Base-by-base conservation (phyloP, 176 grass and related monocot genomes). In the Hordeum marinum region DNA sequence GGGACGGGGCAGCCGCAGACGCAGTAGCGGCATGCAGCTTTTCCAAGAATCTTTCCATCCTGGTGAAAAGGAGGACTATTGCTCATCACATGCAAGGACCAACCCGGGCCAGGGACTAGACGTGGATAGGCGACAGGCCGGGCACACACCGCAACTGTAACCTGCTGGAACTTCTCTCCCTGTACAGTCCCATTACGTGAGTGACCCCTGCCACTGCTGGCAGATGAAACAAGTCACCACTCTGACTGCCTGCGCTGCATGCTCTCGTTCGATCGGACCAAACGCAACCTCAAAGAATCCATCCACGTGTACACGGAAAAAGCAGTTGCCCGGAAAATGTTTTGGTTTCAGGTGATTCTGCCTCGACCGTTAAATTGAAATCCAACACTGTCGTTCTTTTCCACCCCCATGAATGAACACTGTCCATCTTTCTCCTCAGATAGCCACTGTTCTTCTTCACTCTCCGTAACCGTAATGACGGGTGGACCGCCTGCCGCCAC, bases 21-120 rank as follows among this genome's bases (percentile, higher is more conserved):
- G 72, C 61, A 61, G 71, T 32, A 52, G 12, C 8, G 65, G 41
- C 83, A 86, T 61, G 48, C 61, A 39, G 80, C 83, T 80, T 75
- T 35, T 46, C 87, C 32, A 26, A 86, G 78, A 86, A 90, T 86
- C 78, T 78, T 86, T 82, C 70, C 78, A 82, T 86, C 78, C 63
- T 72, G 57, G 79, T 82, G 88, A 86, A 82, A 90, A 43, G 18
- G 52, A 26, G 8, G 4, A 55, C 23, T 70, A 39, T 75, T 29
- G 82, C 77, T 81, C 73, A 76, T 70, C 77, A 70, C 78, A 85
- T 63, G 41, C 18, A 63, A 77, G 43, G 50, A 60, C 21, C 35
- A 63, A 57, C 0, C 52, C 52, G 71, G 75, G 72, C 54, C 17
- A 67, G 52, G 81, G 68, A 74, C 45, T 75, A 9, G 72, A 75